Base-by-base conservation (phyloP, 73 alveolate species). In the Tetrahymena thermophila region DNA sequence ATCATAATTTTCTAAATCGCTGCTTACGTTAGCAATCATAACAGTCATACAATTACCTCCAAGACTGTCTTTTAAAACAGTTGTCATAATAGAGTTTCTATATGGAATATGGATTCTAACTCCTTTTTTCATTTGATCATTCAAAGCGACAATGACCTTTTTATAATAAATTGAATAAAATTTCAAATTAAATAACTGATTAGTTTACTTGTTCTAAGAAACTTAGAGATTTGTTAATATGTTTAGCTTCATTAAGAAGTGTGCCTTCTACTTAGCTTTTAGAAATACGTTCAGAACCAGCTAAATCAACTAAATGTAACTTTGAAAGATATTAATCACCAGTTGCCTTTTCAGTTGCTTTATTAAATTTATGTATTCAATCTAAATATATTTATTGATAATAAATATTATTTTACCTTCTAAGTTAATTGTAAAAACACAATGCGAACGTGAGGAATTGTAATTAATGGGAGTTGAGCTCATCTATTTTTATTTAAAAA, bases 41-140 rank as follows among this genome's bases (percentile, higher is more conserved):
- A 98, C 99, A 14, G 99, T 99, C 96, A 97, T 98, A 96, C 99
- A 99, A 94, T 98, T 99, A 16, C 99, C 99, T 11, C 99, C 99
- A 40, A 99, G 96, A 37, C 98, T 95, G 97, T 99, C 99, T 96
- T 98, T 98, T 56, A 99, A 96, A 34, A 99, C 96, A 8, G 99
- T 98, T 10, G 99, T 99, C 99, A 99, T 98, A 96, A 99, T 94
- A 83, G 99, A 98, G 95, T 99, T 99, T 95, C 99, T 96, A 96
- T 98, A 99, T 35, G 99, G 99, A 50, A 99, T 97, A 97, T 99
- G 99, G 34, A 96, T 94, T 94, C 98, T 96, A 43, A 96, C 96
- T 50, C 98, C 99, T 94, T 97, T 98, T 94, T 98, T 98, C 96
- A 97, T 96, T 83, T 96, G 95, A 96, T 99, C 99, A 96, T 98